Evolutionary conservation across 306 rosid species (phyloP).

Genomic region (Luffa aegyptiaca): DNA sequence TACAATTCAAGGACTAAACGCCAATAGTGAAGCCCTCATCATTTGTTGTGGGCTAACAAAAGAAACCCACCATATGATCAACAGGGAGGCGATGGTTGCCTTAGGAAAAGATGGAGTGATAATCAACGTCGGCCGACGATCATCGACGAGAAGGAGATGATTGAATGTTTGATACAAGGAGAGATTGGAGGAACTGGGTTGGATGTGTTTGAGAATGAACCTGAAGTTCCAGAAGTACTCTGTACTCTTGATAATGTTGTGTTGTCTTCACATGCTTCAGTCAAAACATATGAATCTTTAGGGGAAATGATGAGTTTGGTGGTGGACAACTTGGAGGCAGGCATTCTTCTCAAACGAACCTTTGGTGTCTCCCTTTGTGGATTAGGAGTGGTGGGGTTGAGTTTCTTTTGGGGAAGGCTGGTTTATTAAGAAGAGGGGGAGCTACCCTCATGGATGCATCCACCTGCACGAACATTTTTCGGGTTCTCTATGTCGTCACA

Average conservation of each 20-base stretch:
- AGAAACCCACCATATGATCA: conserved; percentile 31
- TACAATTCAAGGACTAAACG: conserved; percentile 34
- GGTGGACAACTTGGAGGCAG: conserved; percentile 20
- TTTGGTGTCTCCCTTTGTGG: conserved; percentile 1
- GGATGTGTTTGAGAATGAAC: conserved; percentile 63
- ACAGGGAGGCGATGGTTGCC: conserved; percentile 31
- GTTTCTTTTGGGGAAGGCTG: neutral
- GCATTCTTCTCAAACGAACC: conserved; percentile 21
- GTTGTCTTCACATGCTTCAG: conserved; percentile 16
- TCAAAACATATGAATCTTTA: neutral
- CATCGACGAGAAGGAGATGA: conserved; percentile 28
- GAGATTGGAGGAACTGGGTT: conserved; percentile 31
- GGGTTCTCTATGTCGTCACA: neutral
- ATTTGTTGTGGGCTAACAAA: conserved; percentile 35
- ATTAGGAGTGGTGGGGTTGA: conserved; percentile 5
- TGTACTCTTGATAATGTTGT: conserved; percentile 36
- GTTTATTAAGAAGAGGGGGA: conserved; percentile 21
- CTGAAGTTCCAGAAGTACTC: conserved; percentile 27
- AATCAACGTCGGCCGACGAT: conserved; percentile 35
- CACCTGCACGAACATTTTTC: neutral
- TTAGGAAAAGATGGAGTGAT: conserved; percentile 35
- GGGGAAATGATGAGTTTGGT: conserved; percentile 4
- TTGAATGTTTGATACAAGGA: conserved; percentile 13
- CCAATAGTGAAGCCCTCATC: conserved; percentile 17
- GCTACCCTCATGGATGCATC: neutral